phyloP scores from a whole-genome alignment of 176 grass and related monocot genomes.

The Elaeis guineensis region DNA sequence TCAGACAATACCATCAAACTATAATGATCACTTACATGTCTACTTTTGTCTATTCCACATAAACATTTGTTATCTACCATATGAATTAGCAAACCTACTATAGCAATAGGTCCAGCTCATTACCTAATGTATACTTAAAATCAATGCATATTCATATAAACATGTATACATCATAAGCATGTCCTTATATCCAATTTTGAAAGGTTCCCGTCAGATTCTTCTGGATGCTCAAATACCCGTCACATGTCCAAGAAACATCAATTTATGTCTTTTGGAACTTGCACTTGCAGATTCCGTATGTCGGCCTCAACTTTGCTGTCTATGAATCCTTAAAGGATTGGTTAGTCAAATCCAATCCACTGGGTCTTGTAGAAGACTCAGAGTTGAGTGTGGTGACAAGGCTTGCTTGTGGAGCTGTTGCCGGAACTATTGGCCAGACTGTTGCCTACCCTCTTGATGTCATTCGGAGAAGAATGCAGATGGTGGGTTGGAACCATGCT shows the following conservation, averaged over 20 bases:
- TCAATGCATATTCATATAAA: too few species aligned
- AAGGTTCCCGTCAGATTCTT: too few species aligned
- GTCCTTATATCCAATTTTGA: too few species aligned
- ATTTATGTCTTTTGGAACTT: background rate
- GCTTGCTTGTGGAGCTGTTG: constrained; percentile 78
- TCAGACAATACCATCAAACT: too few species aligned
- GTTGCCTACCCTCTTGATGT: constrained; percentile 98
- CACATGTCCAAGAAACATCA: too few species aligned
- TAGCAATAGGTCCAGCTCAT: too few species aligned
- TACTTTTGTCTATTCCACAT: too few species aligned
- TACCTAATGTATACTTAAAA: too few species aligned
- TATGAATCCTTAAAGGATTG: constrained; percentile 95
- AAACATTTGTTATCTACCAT: too few species aligned
- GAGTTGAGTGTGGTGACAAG: constrained; percentile 62
- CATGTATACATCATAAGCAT: background rate
- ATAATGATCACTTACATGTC: too few species aligned
- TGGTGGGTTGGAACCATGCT: constrained; percentile 93
- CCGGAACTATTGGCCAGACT: constrained; percentile 89
- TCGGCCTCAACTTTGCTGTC: constrained; percentile 92
- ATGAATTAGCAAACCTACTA: too few species aligned
- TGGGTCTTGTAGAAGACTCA: constrained; percentile 63
- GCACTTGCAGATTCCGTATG: constrained; percentile 69
- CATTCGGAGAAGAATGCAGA: constrained; percentile 95
- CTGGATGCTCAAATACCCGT: too few species aligned
- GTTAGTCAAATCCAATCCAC: constrained; percentile 49